Conservation (phyloP, 2,329 filamentous ascomycete genomes). For the Fusarium nematophilum region DNA sequence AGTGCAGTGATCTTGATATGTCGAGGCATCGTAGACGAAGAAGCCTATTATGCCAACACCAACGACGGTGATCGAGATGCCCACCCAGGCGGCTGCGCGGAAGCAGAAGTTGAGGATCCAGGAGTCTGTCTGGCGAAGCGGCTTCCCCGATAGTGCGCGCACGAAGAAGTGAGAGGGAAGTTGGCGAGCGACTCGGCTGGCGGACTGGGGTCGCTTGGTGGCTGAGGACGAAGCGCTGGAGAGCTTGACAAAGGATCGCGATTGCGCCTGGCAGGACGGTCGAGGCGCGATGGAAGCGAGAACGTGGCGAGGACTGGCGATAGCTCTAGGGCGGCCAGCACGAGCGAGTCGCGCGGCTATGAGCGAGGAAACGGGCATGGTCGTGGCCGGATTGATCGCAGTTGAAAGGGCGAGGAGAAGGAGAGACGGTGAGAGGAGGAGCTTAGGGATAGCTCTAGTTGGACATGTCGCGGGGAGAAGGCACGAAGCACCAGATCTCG, state of each 20-base stretch:
- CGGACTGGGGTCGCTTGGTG: slow-evolving; percentile 17
- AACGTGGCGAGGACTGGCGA: slow-evolving; percentile 26
- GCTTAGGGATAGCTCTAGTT: slow-evolving; percentile 10
- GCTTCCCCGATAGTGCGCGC: slow-evolving; percentile 63
- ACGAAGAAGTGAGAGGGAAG: slow-evolving; percentile 42
- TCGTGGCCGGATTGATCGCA: slow-evolving; percentile 16
- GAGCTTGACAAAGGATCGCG: slow-evolving; percentile 38
- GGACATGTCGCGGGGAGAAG: slow-evolving; percentile 18
- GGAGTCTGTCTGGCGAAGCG: slow-evolving; percentile 61
- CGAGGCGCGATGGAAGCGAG: slow-evolving; percentile 24
- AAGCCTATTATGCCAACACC: slow-evolving; percentile 80
- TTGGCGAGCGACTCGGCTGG: slow-evolving; percentile 14
- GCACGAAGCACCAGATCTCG: slow-evolving; percentile 2
- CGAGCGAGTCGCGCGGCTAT: slow-evolving; percentile 41
- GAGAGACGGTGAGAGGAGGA: slow-evolving; percentile 5
- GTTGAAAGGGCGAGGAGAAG: not conserved
- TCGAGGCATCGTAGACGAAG: slow-evolving; percentile 93
- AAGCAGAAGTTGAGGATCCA: slow-evolving; percentile 70
- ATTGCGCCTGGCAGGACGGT: slow-evolving; percentile 23
- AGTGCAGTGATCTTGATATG: slow-evolving; percentile 79
- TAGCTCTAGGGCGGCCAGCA: slow-evolving; percentile 22
- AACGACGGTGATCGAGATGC: slow-evolving; percentile 78
- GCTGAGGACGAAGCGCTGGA: slow-evolving; percentile 22
- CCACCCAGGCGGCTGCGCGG: slow-evolving; percentile 70
- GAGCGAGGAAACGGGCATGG: slow-evolving; percentile 39